A percentile compares a stretch with the other conserved stretches of the same genome.
Evolutionary conservation across 352 stramenopile genomes (phyloP).

Genomic region (Pelagophyceae sp.): DNA sequence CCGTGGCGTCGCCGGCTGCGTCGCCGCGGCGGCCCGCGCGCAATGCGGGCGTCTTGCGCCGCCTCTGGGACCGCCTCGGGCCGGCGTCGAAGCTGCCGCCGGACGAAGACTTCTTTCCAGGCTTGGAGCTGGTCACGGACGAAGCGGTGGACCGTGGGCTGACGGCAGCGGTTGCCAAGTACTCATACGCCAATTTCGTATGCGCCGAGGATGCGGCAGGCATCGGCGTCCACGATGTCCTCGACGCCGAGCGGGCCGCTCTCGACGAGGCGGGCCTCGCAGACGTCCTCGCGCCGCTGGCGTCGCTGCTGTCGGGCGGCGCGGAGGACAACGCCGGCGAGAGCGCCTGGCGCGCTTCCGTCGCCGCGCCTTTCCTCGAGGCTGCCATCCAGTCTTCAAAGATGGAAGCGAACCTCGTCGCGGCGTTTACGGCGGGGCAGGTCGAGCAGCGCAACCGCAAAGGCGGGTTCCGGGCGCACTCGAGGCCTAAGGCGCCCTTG

Average conservation of each 20-base stretch:
- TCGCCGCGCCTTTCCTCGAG: neutral
- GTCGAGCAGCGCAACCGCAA: too few species aligned
- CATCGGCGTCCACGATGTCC: neutral
- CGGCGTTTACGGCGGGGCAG: neutral
- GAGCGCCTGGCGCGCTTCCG: neutral
- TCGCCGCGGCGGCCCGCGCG: too few species aligned
- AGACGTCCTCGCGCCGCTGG: neutral
- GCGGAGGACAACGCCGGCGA: too few species aligned
- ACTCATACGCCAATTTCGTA: neutral
- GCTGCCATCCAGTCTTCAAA: neutral
- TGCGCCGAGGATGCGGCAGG: neutral
- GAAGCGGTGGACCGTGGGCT: neutral
- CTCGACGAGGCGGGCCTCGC: neutral
- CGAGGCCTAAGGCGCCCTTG: neutral
- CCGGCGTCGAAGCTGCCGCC: neutral
- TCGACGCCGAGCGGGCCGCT: neutral
- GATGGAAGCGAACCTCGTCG: neutral
- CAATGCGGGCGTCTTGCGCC: neutral
- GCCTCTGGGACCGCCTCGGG: neutral
- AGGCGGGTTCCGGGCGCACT: neutral
- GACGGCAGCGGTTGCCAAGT: neutral
- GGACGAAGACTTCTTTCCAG: neutral
- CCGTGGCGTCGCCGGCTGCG: too few species aligned
- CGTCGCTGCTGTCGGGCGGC: too few species aligned
- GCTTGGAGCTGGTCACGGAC: neutral